Evolutionary conservation across 2,329 filamentous ascomycete genomes (phyloP), one percentile per base, ranked within the genome.

Genomic region (Pestalotiopsis sp.): DNA sequence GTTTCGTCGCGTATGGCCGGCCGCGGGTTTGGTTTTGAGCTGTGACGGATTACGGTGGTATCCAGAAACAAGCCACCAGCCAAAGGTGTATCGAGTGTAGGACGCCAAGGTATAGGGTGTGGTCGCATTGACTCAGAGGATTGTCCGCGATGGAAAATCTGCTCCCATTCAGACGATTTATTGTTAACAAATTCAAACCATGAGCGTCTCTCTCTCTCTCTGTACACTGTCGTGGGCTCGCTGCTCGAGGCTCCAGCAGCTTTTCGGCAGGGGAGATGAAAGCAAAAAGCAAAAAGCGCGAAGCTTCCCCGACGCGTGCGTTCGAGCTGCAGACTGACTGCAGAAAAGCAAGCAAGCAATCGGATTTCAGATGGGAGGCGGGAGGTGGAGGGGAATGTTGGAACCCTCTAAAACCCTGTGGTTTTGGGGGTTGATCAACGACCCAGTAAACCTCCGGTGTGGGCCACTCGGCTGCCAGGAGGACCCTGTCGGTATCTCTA

Each of bases 41-140:
- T 57, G 63, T 23, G 63, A 65, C 45, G 31, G 39, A 65, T 11
- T 23, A 27, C 9, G 49, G 63, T 57, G 25, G 41, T 45, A 57
- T 65, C n/a, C 11, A 65, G 39, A 65, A 17, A 65, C 63, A 56
- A 65, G 41, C 41, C 41, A 65, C 41, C 63, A 27, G 20, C 60
- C n/a, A 20, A 25, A 31, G 27, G 38, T 65, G 52, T 56, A 57
- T 57, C 41, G 63, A 56, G 20, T 57, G 63, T 56, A 56, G 52
- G 61, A 64, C 61, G 63, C 36, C 56, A 60, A 59, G 56, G 56
- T n/a, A 25, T n/a, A 23, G 52, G 41, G 49, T 58, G n/a, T 36
- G 58, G 57, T 52, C 64, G 64, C 64, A 27, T 66, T 41, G 56
- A 66, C 31, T 60, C 56, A 52, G 25, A 52, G 45, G 45, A 52